phyloP scores from a whole-genome alignment of 768 basidiomycete genomes.

The Asterophora lycoperdoides region DNA sequence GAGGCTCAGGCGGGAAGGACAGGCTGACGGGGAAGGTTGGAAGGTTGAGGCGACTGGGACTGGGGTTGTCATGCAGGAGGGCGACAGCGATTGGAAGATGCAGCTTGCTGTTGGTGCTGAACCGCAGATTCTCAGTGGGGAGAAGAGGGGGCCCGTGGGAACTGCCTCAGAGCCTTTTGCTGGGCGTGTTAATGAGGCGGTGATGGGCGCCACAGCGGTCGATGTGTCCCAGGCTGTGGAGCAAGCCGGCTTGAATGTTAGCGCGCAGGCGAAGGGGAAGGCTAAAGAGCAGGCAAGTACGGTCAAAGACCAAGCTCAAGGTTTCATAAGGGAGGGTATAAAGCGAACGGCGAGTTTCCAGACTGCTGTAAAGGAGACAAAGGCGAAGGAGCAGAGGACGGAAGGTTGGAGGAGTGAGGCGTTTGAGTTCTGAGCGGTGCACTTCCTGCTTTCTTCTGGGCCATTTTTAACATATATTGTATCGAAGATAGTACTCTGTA shows the following conservation, averaged over 20 bases:
- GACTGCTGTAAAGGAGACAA: conserved; percentile 40
- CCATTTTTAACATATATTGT: too few species aligned
- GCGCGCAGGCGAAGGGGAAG: conserved; percentile 16
- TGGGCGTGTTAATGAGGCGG: conserved; percentile 32
- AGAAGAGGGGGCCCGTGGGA: conserved; percentile 65
- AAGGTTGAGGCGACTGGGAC: conserved; percentile 49
- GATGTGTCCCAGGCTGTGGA: conserved; percentile 18
- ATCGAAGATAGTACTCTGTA: neutral
- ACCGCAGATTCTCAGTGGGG: conserved; percentile 66
- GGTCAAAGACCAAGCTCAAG: conserved; percentile 23
- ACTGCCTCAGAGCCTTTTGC: conserved; percentile 40
- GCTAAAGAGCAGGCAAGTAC: conserved; percentile 22
- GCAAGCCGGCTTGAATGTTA: conserved; percentile 11
- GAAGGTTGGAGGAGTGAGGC: conserved; percentile 48
- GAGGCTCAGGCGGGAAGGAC: conserved; percentile 38
- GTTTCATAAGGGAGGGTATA: conserved; percentile 27
- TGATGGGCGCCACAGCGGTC: conserved; percentile 26
- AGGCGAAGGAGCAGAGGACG: conserved; percentile 29
- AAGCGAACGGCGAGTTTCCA: conserved; percentile 39
- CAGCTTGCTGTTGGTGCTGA: conserved; percentile 65
- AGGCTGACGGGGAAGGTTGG: conserved; percentile 36
- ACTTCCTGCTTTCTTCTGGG: neutral
- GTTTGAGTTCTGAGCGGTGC: conserved; percentile 32
- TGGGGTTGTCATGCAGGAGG: conserved; percentile 55
- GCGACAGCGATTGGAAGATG: conserved; percentile 15